Conservation (phyloP, 352 stramenopile genomes). For the Phytopythium montanum region DNA sequence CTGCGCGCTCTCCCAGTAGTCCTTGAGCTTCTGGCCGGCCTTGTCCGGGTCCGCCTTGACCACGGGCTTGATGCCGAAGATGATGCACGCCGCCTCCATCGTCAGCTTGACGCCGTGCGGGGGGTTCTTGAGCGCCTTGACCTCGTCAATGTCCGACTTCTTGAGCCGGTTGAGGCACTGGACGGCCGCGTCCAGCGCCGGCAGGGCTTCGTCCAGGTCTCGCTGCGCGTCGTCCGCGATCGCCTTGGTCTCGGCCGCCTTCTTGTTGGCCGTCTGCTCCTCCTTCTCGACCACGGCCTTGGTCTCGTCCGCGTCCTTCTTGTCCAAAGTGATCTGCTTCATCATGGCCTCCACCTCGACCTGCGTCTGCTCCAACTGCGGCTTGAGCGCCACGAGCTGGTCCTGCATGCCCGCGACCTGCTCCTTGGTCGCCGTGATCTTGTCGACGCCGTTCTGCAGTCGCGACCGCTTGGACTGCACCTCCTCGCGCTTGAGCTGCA, state of each 20-base stretch:
- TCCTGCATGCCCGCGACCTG: slow-evolving; percentile 92
- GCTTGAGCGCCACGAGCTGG: slow-evolving; percentile 90
- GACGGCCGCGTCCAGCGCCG: slow-evolving; percentile 89
- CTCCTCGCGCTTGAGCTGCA: slow-evolving; percentile 88
- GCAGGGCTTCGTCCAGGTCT: slow-evolving; percentile 91
- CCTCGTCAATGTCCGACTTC: slow-evolving; percentile 94
- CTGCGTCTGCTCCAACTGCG: slow-evolving; percentile 90
- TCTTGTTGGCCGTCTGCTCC: slow-evolving; percentile 90
- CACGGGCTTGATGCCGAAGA: slow-evolving; percentile 92
- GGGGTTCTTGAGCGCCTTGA: slow-evolving; percentile 88
- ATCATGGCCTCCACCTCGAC: slow-evolving; percentile 93
- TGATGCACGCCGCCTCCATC: slow-evolving; percentile 92
- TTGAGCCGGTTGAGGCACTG: slow-evolving; percentile 91
- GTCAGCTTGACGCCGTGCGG: slow-evolving; percentile 84
- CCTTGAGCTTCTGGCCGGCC: slow-evolving; percentile 86
- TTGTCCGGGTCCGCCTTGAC: slow-evolving; percentile 90
- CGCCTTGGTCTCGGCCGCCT: slow-evolving; percentile 90
- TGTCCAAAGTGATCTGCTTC: slow-evolving; percentile 92
- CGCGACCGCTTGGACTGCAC: slow-evolving; percentile 83
- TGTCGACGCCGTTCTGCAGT: slow-evolving; percentile 90
- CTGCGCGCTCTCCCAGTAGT: slow-evolving; percentile 88
- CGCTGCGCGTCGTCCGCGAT: slow-evolving; percentile 92
- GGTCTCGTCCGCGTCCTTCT: slow-evolving; percentile 89
- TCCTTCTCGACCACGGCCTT: slow-evolving; percentile 90
- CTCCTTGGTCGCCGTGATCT: slow-evolving; percentile 91